Conservation (phyloP, 2,329 filamentous ascomycete genomes). For the Xylariales sp. region DNA sequence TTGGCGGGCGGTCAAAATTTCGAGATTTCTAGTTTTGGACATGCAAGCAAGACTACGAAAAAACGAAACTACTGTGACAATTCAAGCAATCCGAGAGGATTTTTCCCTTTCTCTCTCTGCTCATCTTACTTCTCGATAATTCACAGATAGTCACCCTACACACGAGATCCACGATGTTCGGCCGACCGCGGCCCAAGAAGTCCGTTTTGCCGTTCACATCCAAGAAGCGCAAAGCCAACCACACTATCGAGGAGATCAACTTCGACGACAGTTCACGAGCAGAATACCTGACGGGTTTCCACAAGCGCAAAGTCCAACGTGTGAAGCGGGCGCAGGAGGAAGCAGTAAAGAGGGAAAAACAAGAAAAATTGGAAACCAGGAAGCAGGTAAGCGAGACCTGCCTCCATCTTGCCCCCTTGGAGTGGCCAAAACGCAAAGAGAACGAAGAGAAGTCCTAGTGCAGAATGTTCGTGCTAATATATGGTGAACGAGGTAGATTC, state of each 20-base stretch:
- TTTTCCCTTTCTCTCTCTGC: no score
- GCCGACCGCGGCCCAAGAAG: constrained; percentile 56
- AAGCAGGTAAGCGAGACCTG: constrained; percentile 58
- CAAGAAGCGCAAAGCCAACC: constrained; percentile 63
- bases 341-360: constrained; percentile 69
- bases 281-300: constrained; percentile 92
- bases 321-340: constrained; percentile 81
- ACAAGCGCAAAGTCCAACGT: constrained; percentile 87
- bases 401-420: constrained; percentile 7
- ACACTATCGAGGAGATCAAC: constrained; percentile 69
- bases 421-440: no score
- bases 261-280: constrained; percentile 78
- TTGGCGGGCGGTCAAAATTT: no score
- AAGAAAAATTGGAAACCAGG: constrained; percentile 70
- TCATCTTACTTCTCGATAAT: no score
- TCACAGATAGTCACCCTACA: no score
- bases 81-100: no score
- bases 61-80: no score
- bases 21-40: no score
- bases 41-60: no score
- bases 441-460: no score
- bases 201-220: constrained; percentile 49
- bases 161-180: constrained; percentile 47
- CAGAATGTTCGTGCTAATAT: no score
- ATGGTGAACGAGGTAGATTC: constrained; percentile 53